Evolutionary conservation across 345 rosid species (phyloP).

Genomic region (Pistacia vera): DNA sequence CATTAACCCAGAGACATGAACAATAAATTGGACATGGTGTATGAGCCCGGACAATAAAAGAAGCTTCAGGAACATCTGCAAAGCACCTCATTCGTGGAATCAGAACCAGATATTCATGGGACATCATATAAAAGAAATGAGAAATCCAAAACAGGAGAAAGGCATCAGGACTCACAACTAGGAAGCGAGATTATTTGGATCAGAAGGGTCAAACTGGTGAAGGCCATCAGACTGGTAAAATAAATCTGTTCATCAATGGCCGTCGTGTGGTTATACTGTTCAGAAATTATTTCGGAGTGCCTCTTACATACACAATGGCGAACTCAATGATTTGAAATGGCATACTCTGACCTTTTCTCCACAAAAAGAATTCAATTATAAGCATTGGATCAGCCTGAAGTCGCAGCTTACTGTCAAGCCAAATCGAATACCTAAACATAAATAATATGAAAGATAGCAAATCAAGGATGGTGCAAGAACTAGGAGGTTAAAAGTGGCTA

Average conservation of each 20-base stretch:
- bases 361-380: constrained; percentile 79
- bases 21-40: constrained; percentile 97
- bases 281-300: constrained; percentile 77
- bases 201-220: constrained; percentile 61
- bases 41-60: constrained; percentile 84
- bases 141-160: constrained; percentile 1
- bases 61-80: constrained; percentile 98
- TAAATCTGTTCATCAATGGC: constrained; percentile 80
- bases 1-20: constrained; percentile 94
- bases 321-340: constrained; percentile 92
- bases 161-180: constrained; percentile 55
- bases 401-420: constrained; percentile 96
- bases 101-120: constrained; percentile 15
- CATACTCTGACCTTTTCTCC: constrained; percentile 85
- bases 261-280: constrained; percentile 70
- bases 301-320: constrained; percentile 97
- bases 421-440: constrained; percentile 77
- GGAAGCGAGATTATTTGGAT: constrained; percentile 72
- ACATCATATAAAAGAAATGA: constrained; percentile 14
- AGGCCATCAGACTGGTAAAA: constrained; percentile 83
- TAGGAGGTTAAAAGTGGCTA: constrained; percentile 13
- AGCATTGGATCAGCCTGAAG: constrained; percentile 78
- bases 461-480: constrained; percentile 12
- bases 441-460: constrained; percentile 10
- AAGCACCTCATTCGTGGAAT: constrained; percentile 22